Evolutionary conservation across 106 monocot species (phyloP).

Genomic region (Dendrobium chrysotoxum): DNA sequence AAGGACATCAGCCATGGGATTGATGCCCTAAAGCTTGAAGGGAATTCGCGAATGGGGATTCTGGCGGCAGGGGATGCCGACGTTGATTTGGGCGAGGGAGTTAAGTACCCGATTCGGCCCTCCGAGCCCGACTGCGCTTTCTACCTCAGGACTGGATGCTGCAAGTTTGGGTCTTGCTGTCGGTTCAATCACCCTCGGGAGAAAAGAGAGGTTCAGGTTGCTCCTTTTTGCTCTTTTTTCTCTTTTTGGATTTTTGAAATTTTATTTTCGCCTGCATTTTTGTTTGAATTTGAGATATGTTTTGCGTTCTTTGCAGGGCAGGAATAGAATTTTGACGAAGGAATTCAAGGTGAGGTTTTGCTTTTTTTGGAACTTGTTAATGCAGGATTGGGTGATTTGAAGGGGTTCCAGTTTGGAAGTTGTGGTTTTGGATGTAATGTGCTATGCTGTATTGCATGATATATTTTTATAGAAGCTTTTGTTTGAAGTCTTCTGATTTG

Average conservation of each 20-base stretch:
- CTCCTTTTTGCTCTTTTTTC: background rate
- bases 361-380: background rate
- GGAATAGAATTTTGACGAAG: background rate
- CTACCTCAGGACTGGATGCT: constrained; percentile 5
- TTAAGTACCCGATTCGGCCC: background rate
- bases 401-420: background rate
- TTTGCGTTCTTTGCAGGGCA: background rate
- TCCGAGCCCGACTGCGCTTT: background rate
- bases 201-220: background rate
- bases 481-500: background rate
- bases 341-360: background rate
- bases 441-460: background rate
- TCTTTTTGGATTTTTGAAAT: background rate
- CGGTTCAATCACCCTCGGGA: constrained; percentile 8
- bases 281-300: background rate
- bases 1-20: background rate
- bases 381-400: background rate
- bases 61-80: background rate
- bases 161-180: constrained; percentile 3
- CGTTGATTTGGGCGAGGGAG: background rate
- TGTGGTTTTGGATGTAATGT: background rate
- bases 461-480: background rate
- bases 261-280: background rate
- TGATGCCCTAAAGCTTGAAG: background rate
- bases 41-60: background rate